phyloP scores from a whole-genome alignment of 2,329 filamentous ascomycete species.

The Xylaria arbuscula region DNA sequence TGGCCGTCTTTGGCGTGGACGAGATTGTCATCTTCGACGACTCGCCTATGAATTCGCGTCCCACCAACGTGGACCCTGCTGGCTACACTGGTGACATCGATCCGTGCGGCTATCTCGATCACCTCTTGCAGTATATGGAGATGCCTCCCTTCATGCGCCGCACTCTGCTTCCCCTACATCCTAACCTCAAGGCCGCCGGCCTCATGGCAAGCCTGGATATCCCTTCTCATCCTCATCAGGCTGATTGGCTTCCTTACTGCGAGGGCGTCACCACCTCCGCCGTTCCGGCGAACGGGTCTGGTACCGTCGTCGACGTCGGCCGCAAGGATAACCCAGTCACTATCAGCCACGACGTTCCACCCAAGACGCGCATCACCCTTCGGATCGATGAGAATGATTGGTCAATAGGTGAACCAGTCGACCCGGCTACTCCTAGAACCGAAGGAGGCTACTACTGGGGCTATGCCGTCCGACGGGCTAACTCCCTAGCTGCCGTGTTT shows the following conservation, averaged over 20 bases:
- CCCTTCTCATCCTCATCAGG: slow-evolving; percentile 81
- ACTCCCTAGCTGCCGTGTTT: slow-evolving; percentile 77
- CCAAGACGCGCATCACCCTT: slow-evolving; percentile 79
- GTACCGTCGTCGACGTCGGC: slow-evolving; percentile 70
- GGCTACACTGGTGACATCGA: slow-evolving; percentile 76
- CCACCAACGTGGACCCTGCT: slow-evolving; percentile 61
- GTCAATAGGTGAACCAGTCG: slow-evolving; percentile 68
- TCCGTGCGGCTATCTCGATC: slow-evolving; percentile 82
- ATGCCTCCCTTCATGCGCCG: slow-evolving; percentile 85
- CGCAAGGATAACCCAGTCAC: slow-evolving; percentile 62
- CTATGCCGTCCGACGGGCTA: slow-evolving; percentile 74
- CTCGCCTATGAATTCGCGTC: slow-evolving; percentile 60
- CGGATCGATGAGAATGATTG: slow-evolving; percentile 65
- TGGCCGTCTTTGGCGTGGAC: slow-evolving; percentile 85
- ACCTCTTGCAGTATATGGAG: slow-evolving; percentile 84
- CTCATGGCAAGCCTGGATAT: slow-evolving; percentile 82
- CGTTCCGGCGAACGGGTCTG: slow-evolving; percentile 54
- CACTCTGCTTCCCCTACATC: slow-evolving; percentile 79
- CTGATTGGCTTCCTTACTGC: slow-evolving; percentile 82
- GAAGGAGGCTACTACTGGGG: slow-evolving; percentile 90
- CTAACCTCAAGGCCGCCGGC: slow-evolving; percentile 79
- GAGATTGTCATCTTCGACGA: slow-evolving; percentile 88
- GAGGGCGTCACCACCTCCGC: slow-evolving; percentile 76
- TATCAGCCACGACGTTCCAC: slow-evolving; percentile 71
- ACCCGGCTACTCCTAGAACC: slow-evolving; percentile 75